Percentiles rank a stretch among this genome's conserved stretches.
phyloP scores from a whole-genome alignment of 139 green algal species.

The Nannochloris sp. region DNA sequence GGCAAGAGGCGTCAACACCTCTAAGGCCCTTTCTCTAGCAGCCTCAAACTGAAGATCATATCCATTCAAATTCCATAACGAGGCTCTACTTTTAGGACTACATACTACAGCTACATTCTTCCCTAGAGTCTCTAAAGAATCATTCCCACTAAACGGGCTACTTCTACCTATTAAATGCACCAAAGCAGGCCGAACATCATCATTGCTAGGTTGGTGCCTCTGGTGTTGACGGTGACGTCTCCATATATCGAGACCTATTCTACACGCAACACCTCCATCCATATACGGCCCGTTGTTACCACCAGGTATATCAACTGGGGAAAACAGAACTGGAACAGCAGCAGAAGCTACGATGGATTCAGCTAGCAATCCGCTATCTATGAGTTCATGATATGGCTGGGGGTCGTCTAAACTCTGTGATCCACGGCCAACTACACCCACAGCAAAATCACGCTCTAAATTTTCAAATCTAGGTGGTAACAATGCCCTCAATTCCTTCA shows the following conservation, averaged over 20 bases:
- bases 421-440: slow-evolving; percentile 48
- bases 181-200: slow-evolving; percentile 44
- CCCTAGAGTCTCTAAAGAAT: slow-evolving; percentile 43
- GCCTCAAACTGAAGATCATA: slow-evolving; percentile 59
- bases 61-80: slow-evolving; percentile 66
- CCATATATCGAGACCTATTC: slow-evolving; percentile 70
- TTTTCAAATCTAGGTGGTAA: slow-evolving; percentile 77
- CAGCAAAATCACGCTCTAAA: slow-evolving; percentile 65
- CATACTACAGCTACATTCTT: slow-evolving; percentile 42
- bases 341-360: slow-evolving; percentile 79
- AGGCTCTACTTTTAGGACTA: slow-evolving; percentile 59
- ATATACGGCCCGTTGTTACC: slow-evolving; percentile 43
- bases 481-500: slow-evolving; percentile 55
- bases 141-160: slow-evolving; percentile 68
- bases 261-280: slow-evolving; percentile 76
- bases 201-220: not conserved
- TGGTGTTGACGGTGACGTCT: slow-evolving; percentile 19
- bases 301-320: slow-evolving; percentile 62
- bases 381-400: slow-evolving; percentile 44
- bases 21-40: slow-evolving; percentile 33
- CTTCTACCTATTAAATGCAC: slow-evolving; percentile 75
- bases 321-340: slow-evolving; percentile 80
- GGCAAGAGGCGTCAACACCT: too few species aligned
- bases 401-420: too few species aligned
- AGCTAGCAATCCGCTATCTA: slow-evolving; percentile 70